Evolutionary conservation across 306 rosid species (phyloP).

Genomic region (Dalbergia cochinchinensis): DNA sequence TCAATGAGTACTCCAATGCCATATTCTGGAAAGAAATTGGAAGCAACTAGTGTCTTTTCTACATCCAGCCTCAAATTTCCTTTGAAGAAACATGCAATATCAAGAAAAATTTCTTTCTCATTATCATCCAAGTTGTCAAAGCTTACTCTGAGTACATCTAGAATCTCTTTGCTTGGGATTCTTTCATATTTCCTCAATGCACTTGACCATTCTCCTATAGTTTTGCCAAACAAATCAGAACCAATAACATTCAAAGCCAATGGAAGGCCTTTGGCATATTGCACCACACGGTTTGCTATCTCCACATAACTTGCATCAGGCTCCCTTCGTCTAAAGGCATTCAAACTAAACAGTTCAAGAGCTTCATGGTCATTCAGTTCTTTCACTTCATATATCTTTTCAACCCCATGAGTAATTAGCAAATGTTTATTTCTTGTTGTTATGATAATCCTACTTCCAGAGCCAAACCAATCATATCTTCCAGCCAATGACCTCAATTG

Average conservation of each 20-base stretch:
- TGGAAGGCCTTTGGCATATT: constrained; percentile 53
- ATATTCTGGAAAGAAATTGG: constrained; percentile 3
- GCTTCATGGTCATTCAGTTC: constrained; percentile 41
- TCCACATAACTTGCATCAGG: constrained; percentile 34
- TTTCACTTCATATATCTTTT: constrained; percentile 20
- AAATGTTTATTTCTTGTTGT: constrained; percentile 46
- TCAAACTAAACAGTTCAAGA: constrained; percentile 38
- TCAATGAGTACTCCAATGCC: constrained; percentile 39
- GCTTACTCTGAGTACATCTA: constrained; percentile 37
- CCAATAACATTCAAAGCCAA: constrained; percentile 46
- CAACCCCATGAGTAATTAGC: constrained; percentile 27
- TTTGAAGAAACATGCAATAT: constrained; percentile 56
- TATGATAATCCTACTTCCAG: constrained; percentile 42
- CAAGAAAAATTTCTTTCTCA: constrained; percentile 43
- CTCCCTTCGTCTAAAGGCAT: constrained; percentile 31
- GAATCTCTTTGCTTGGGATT: constrained; percentile 26
- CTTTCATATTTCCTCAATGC: constrained; percentile 25
- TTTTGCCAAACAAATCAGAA: constrained; percentile 3
- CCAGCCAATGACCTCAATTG: constrained; percentile 33
- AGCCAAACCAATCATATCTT: constrained; percentile 42
- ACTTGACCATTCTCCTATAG: constrained; percentile 34
- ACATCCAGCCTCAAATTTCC: constrained; percentile 9
- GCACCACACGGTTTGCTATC: constrained; percentile 25
- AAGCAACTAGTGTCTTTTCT: constrained; percentile 10
- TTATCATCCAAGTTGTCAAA: constrained; percentile 40